These are phyloP conservation scores for Ambrosia hybrid DNA, from an alignment of 140 eudicot genomes.

Conservation along the genomic window DNA sequence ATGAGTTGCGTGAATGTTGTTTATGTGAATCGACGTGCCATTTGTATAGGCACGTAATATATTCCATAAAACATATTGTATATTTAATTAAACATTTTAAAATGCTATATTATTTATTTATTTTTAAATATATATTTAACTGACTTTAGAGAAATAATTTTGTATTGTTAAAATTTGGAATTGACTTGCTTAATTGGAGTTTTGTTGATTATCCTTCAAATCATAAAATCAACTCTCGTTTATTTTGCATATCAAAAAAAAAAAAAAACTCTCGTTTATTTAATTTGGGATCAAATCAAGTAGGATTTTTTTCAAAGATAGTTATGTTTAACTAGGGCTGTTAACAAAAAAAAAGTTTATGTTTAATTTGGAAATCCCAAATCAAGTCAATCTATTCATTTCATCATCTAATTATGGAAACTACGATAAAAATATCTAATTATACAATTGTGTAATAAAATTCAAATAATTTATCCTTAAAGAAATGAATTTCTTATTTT, in stretches of 20 bases:
- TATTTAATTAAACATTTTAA: background rate
- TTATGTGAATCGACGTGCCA: conserved; percentile 16
- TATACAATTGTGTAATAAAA: background rate
- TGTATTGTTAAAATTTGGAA: background rate
- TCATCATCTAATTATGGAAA: background rate
- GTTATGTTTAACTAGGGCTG: background rate
- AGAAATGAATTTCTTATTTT: too few relatives aligned
- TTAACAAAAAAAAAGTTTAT: too few relatives aligned
- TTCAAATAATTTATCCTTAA: background rate
- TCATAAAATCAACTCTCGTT: background rate
- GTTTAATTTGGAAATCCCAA: background rate
- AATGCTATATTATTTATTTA: background rate
- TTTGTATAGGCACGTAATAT: conserved; percentile 33
- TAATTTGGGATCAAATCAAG: background rate
- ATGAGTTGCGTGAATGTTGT: conserved; percentile 7
- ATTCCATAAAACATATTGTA: background rate
- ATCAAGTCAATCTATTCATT: background rate
- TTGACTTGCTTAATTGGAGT: background rate
- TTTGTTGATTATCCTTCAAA: background rate
- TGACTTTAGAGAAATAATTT: background rate
- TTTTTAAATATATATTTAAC: background rate
- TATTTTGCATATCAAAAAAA: too few relatives aligned
- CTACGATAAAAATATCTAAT: background rate
- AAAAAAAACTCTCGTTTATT: background rate
- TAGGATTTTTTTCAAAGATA: background rate